Percentiles rank a stretch among this genome's conserved stretches.
These are phyloP conservation scores for Mesembryanthemum crystallinum DNA, from an alignment of 148 eudicot genomes.

Conservation along the genomic window DNA sequence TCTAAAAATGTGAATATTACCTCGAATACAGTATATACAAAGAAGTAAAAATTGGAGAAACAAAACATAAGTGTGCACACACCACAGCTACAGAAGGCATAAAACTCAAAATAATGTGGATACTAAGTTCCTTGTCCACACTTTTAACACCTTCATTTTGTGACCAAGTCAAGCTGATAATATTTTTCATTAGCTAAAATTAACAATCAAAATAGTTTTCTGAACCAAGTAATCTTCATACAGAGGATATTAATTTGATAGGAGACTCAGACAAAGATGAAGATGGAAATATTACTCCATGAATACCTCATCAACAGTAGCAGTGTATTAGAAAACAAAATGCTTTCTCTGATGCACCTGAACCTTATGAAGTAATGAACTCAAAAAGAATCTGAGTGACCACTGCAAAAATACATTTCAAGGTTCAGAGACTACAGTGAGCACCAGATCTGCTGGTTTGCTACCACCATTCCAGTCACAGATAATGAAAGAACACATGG, in stretches of 20 bases:
- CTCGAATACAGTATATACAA: no score
- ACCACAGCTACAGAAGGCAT: neutral
- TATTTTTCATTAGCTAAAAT: neutral
- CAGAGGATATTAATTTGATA: neutral
- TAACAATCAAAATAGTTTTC: neutral
- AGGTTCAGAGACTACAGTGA: neutral
- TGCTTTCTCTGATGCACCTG: neutral
- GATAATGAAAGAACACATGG: neutral
- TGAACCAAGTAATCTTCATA: neutral
- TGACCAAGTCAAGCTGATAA: neutral
- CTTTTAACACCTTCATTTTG: no score
- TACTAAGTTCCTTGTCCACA: neutral
- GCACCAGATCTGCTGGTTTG: conserved; percentile 8
- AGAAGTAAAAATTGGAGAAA: no score
- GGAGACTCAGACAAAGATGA: neutral
- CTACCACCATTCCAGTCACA: neutral
- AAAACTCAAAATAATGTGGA: no score
- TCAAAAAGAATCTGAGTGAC: no score
- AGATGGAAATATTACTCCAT: neutral
- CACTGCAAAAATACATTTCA: neutral
- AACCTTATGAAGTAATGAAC: neutral
- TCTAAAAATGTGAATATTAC: neutral
- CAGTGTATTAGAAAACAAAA: neutral
- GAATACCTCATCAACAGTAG: neutral
- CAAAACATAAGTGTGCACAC: no score